Percentiles rank a stretch among this genome's conserved stretches.
Conservation (phyloP, 2,329 filamentous ascomycete genomes). For the Ustulina deusta region DNA sequence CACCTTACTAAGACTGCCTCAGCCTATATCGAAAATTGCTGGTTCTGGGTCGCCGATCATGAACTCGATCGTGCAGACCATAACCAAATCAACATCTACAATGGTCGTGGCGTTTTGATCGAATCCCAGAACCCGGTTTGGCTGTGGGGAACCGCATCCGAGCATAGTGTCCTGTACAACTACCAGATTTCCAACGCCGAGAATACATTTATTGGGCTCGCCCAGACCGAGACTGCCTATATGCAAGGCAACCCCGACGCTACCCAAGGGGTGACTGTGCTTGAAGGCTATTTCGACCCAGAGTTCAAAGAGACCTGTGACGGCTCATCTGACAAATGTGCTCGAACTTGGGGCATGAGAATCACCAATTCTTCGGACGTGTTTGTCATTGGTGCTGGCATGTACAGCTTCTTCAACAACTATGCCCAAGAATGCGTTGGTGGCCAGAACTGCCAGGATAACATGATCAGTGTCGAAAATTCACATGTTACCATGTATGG, state of each 20-base stretch:
- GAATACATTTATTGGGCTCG: slow-evolving; percentile 83
- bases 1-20: slow-evolving; percentile 73
- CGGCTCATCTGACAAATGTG: slow-evolving; percentile 62
- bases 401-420: slow-evolving; percentile 89
- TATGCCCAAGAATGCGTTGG: slow-evolving; percentile 78
- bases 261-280: slow-evolving; percentile 71
- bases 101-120: slow-evolving; percentile 84
- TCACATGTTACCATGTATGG: slow-evolving; percentile 73
- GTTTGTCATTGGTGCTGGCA: slow-evolving; percentile 77
- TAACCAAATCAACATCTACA: slow-evolving; percentile 88
- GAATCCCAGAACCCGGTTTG: slow-evolving; percentile 83
- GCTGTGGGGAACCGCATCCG: slow-evolving; percentile 81
- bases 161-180: slow-evolving; percentile 79
- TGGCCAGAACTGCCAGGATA: slow-evolving; percentile 77
- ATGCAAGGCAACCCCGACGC: slow-evolving; percentile 86
- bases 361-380: slow-evolving; percentile 75
- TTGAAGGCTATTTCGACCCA: slow-evolving; percentile 72
- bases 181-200: slow-evolving; percentile 84
- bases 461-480: slow-evolving; percentile 80
- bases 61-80: slow-evolving; percentile 81
- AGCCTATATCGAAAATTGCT: slow-evolving; percentile 87
- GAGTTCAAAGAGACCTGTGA: slow-evolving; percentile 72
- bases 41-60: slow-evolving; percentile 93
- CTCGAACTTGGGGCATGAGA: slow-evolving; percentile 82
- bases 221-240: slow-evolving; percentile 92